A percentile compares a stretch with the other conserved stretches of the same genome.
Conservation (phyloP, 768 basidiomycete species). For the Astraeus odoratus region DNA sequence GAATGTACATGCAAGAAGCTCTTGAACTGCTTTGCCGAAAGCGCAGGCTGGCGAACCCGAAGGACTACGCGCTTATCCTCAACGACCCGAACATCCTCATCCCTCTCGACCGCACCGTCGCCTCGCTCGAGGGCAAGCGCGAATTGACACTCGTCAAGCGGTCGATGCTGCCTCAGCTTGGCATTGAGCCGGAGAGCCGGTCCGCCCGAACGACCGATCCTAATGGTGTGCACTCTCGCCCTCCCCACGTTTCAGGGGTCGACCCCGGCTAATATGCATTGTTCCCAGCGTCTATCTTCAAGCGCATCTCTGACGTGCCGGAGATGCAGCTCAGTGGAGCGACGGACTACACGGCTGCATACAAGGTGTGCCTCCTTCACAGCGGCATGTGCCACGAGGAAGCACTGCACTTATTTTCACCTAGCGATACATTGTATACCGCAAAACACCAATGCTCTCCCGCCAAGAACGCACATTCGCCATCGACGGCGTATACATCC, state of each 20-base stretch:
- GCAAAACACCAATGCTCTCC: constrained; percentile 92
- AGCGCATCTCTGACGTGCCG: constrained; percentile 65
- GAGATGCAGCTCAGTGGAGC: constrained; percentile 52
- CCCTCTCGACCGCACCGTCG: constrained; percentile 94
- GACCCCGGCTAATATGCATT: neutral
- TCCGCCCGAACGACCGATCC: constrained; percentile 80
- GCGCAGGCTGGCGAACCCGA: constrained; percentile 57
- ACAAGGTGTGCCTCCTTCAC: constrained; percentile 51
- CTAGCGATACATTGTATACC: constrained; percentile 86
- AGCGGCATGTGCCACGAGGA: neutral
- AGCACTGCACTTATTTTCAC: neutral
- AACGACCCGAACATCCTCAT: constrained; percentile 60
- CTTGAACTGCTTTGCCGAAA: constrained; percentile 77
- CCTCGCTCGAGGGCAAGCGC: constrained; percentile 81
- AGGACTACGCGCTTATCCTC: constrained; percentile 79
- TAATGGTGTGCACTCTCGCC: constrained; percentile 58
- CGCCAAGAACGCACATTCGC: constrained; percentile 88
- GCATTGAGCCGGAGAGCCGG: constrained; percentile 60
- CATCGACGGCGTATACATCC: constrained; percentile 92
- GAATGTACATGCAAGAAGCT: constrained; percentile 97
- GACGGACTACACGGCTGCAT: constrained; percentile 77
- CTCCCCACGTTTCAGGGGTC: neutral
- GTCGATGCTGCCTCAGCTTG: constrained; percentile 67
- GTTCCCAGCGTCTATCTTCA: constrained; percentile 82
- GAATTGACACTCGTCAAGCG: constrained; percentile 78